A percentile compares a stretch with the other conserved stretches of the same genome.
Conservation (phyloP, 202 grass and related monocot species). For the Alloteropsis angusta region DNA sequence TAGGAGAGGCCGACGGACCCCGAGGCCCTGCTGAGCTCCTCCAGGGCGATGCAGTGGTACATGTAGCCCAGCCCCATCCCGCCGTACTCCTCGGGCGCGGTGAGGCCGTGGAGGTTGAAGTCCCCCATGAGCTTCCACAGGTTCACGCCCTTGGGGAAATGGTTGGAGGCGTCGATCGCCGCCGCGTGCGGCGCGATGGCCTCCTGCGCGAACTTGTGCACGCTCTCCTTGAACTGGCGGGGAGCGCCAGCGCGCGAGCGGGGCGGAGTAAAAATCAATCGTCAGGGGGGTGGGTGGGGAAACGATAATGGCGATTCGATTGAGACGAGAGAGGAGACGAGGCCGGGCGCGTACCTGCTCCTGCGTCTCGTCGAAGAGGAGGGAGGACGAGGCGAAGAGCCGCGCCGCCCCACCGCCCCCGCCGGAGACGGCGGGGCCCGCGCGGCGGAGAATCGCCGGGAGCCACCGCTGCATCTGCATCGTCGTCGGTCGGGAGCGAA, state of each 20-base stretch:
- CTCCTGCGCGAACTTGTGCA: slow-evolving; percentile 81
- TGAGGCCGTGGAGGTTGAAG: slow-evolving; percentile 93
- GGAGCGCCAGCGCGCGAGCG: background rate
- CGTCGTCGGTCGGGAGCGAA: background rate
- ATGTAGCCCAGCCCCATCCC: slow-evolving; percentile 82
- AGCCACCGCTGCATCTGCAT: slow-evolving; percentile 36
- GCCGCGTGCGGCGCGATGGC: slow-evolving; percentile 78
- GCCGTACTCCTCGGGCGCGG: slow-evolving; percentile 83
- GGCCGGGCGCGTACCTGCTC: slow-evolving; percentile 42
- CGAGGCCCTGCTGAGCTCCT: slow-evolving; percentile 88
- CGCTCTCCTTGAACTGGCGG: slow-evolving; percentile 84
- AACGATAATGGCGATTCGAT: background rate
- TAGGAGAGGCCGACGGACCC: slow-evolving; percentile 91
- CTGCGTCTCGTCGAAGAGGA: slow-evolving; percentile 95
- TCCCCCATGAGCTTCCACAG: slow-evolving; percentile 97
- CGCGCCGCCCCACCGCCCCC: slow-evolving; percentile 5
- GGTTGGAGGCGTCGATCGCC: slow-evolving; percentile 57
- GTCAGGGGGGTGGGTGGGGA: no score
- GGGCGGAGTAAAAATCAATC: background rate
- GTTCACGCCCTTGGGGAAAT: slow-evolving; percentile 56
- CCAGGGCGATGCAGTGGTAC: slow-evolving; percentile 99
- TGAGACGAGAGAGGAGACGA: background rate
- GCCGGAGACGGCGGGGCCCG: slow-evolving; percentile 1
- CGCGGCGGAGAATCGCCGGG: slow-evolving; percentile 33
- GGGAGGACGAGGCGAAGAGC: slow-evolving; percentile 48